Conservation (phyloP, 345 rosid species). For the Lumnitzera littorea region DNA sequence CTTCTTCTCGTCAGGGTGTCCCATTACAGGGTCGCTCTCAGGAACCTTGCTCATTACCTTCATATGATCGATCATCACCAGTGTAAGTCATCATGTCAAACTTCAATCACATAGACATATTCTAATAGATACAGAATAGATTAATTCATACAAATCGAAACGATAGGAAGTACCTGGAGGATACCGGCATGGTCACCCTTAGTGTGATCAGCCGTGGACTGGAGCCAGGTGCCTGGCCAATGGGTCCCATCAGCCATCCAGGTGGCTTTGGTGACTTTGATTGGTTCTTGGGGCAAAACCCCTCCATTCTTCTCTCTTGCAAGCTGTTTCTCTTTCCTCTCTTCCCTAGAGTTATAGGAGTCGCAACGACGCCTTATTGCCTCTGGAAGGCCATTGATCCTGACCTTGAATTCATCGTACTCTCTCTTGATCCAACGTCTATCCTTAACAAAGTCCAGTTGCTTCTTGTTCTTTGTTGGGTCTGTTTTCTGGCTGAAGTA, state of each 20-base stretch:
- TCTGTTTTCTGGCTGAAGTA: slow-evolving; percentile 68
- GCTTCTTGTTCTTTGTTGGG: slow-evolving; percentile 79
- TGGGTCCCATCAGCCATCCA: slow-evolving; percentile 99
- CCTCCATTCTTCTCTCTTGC: slow-evolving; percentile 62
- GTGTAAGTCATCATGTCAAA: too few relatives aligned
- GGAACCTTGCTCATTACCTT: slow-evolving; percentile 86
- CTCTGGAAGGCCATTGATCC: slow-evolving; percentile 85
- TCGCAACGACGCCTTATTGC: slow-evolving; percentile 60
- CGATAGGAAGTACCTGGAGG: slow-evolving; percentile 28
- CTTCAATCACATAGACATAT: too few relatives aligned
- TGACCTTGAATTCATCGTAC: slow-evolving; percentile 91
- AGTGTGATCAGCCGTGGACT: slow-evolving; percentile 52
- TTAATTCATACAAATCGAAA: too few relatives aligned
- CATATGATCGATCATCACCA: neutral
- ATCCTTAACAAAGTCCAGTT: slow-evolving; percentile 80
- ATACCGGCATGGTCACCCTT: slow-evolving; percentile 96
- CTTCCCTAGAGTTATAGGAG: slow-evolving; percentile 50
- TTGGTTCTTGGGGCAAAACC: slow-evolving; percentile 36
- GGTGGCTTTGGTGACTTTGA: slow-evolving; percentile 50
- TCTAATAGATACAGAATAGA: neutral
- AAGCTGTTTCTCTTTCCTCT: slow-evolving; percentile 41
- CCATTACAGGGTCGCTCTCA: slow-evolving; percentile 63
- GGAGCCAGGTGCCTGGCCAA: slow-evolving; percentile 94
- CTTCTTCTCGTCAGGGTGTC: slow-evolving; percentile 50
- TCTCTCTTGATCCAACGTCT: slow-evolving; percentile 96